Evolutionary conservation across 2,329 filamentous ascomycete species (phyloP).

Genomic region (Fusarium transvaalense): DNA sequence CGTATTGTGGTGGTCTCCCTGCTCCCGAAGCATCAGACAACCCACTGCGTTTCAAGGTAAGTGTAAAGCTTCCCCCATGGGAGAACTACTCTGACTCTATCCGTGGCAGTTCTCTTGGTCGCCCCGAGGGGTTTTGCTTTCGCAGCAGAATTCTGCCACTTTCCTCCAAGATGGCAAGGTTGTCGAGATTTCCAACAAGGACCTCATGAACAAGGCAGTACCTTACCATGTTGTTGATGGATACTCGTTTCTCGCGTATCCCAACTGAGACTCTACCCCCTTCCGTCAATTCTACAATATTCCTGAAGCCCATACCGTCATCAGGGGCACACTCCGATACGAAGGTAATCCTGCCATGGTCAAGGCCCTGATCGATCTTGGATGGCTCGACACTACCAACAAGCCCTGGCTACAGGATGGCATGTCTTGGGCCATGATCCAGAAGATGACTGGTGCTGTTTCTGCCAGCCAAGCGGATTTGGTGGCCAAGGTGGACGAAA

Average conservation of each 20-base stretch:
- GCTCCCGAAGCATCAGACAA: background rate
- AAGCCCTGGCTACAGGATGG: background rate
- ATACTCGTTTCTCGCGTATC: background rate
- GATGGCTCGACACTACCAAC: background rate
- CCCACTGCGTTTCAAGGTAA: background rate
- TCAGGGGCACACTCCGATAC: background rate
- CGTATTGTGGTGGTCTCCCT: background rate
- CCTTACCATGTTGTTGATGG: background rate
- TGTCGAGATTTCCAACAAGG: background rate
- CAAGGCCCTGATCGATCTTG: background rate
- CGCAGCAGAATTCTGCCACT: background rate
- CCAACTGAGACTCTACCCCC: background rate
- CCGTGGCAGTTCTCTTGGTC: background rate
- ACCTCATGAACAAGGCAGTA: background rate
- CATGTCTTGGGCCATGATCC: background rate
- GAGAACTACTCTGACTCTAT: background rate
- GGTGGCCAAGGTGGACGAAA: background rate
- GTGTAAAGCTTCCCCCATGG: background rate
- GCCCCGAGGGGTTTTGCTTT: background rate
- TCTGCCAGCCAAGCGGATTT: background rate
- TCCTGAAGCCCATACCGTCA: background rate
- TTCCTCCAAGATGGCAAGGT: background rate
- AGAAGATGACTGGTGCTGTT: background rate
- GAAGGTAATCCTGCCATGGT: fast-evolving
- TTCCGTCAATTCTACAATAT: background rate